These are phyloP conservation scores for Botrytis tulipae DNA, from an alignment of 2,329 filamentous ascomycete species.

Conservation along the genomic window DNA sequence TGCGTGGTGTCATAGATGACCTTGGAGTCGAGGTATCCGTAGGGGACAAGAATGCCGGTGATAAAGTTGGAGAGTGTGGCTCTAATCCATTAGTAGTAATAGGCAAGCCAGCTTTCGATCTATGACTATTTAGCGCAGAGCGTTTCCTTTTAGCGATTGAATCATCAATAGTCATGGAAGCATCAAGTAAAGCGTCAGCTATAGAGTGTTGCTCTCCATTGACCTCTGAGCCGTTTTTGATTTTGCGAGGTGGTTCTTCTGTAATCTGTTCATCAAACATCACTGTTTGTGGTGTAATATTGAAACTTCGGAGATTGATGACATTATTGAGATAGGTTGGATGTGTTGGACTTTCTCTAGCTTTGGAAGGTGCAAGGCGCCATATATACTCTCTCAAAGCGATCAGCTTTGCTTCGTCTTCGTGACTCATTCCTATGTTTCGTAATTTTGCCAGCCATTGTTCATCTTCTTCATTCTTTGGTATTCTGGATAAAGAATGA, in stretches of 20 bases:
- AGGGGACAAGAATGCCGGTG: constrained; percentile 29
- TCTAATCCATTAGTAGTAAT: constrained; percentile 26
- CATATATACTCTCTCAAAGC: constrained; percentile 88
- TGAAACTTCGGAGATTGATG: constrained; percentile 70
- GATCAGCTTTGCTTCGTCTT: constrained; percentile 88
- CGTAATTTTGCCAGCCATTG: constrained; percentile 84
- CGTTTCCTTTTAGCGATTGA: constrained; percentile 54
- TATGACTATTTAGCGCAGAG: constrained; percentile 52
- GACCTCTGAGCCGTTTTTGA: constrained; percentile 40
- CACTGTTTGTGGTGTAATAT: constrained; percentile 81
- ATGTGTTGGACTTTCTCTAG: constrained; percentile 28
- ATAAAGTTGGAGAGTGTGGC: constrained; percentile 29
- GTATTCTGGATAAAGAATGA: constrained; percentile 59
- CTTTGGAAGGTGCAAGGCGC: constrained; percentile 72
- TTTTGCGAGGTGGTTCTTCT: constrained; percentile 41
- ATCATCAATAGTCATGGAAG: constrained; percentile 82
- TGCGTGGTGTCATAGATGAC: constrained; percentile 25
- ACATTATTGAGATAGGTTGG: constrained; percentile 62
- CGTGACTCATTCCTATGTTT: constrained; percentile 74
- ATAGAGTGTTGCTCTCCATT: constrained; percentile 63
- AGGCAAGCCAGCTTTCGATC: constrained; percentile 42
- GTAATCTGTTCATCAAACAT: constrained; percentile 79
- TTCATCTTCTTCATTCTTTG: constrained; percentile 89
- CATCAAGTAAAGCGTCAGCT: constrained; percentile 85
- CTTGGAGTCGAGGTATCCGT: constrained; percentile 25